Evolutionary conservation across 495 filamentous ascomycete species (phyloP).

Genomic region (Choiromyces venosus): DNA sequence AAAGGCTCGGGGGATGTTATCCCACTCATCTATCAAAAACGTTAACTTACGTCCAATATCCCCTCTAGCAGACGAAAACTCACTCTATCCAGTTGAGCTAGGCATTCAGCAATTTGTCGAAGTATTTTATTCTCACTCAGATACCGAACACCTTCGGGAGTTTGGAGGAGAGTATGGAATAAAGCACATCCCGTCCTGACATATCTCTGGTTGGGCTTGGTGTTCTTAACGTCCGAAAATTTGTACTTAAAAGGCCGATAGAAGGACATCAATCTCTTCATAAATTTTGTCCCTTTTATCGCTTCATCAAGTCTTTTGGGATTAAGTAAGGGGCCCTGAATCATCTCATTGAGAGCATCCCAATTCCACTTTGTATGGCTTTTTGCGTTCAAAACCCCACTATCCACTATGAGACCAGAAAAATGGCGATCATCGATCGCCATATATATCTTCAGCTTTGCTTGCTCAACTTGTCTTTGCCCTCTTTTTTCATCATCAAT

Average conservation of each 20-base stretch:
- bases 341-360: constrained; percentile 81
- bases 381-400: constrained; percentile 65
- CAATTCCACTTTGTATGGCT: constrained; percentile 96
- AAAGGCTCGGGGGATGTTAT: constrained; percentile 80
- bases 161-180: constrained; percentile 78
- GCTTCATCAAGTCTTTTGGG: constrained; percentile 89
- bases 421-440: constrained; percentile 85
- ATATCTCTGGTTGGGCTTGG: constrained; percentile 89
- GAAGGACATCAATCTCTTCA: constrained; percentile 89
- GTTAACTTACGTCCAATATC: constrained; percentile 10
- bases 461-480: constrained; percentile 53
- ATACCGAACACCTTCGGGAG: constrained; percentile 73
- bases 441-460: constrained; percentile 64
- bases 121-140: constrained; percentile 87
- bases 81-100: constrained; percentile 80
- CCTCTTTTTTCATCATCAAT: constrained; percentile 46
- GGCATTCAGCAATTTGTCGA: constrained; percentile 86
- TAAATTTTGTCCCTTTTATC: constrained; percentile 88
- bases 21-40: constrained; percentile 62
- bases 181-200: constrained; percentile 81
- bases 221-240: constrained; percentile 78
- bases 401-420: constrained; percentile 77
- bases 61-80: constrained; percentile 38
- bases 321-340: constrained; percentile 90
- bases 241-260: constrained; percentile 95